Base-by-base conservation (phyloP, 2,329 filamentous ascomycete species). In the Phialophora expanda region DNA sequence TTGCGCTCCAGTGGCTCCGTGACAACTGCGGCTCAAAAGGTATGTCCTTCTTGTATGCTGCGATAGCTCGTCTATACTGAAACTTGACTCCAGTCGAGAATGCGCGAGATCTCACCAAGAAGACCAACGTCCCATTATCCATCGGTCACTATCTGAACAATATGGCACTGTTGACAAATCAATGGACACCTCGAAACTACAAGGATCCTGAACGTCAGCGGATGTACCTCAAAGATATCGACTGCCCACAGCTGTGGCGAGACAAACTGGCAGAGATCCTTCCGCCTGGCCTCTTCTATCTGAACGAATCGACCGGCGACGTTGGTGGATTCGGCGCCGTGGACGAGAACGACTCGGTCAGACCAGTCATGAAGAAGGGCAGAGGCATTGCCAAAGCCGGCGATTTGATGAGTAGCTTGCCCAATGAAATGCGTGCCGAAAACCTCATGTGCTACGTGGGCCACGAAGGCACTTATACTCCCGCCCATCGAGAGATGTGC, bases 361-460 rank as follows among this genome's bases (percentile, higher is more conserved):
- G 75, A 28, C 77, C 76, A 34, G 81, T 79, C 41, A 80, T 83
- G 57, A 79, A 81, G 56, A 82, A 76, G 41, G 84, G 85, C 51
- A 82, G 78, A n/a, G 84, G 84, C 0, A 84, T 89, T 57, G 90
- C 89, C 2, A 86, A 88, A 54, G 90, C 93, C 1, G 94, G 94
- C 6, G 95, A 99, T 75, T 80, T 99, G 38, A 99, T 99, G 95
- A 96, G 93, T 76, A 93, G 90, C 73, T 84, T 99, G 4, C 92
- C 93, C 0, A 81, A 85, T 51, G 87, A 90, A 50, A 97, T 97
- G 92, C 89, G 93, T 56, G 95, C 95, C 0, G 89, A 97, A 75
- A 99, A 99, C 69, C 83, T 99, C 72, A 97, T 97, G 95, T 98
- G 94, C 76, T 99, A 99, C 74, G 90, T 98, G 73, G 95, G 95